Evolutionary conservation across 805 yeast genomes (phyloP), one percentile per base, ranked within the genome.

Genomic region (Yamadazyma endophytica): DNA sequence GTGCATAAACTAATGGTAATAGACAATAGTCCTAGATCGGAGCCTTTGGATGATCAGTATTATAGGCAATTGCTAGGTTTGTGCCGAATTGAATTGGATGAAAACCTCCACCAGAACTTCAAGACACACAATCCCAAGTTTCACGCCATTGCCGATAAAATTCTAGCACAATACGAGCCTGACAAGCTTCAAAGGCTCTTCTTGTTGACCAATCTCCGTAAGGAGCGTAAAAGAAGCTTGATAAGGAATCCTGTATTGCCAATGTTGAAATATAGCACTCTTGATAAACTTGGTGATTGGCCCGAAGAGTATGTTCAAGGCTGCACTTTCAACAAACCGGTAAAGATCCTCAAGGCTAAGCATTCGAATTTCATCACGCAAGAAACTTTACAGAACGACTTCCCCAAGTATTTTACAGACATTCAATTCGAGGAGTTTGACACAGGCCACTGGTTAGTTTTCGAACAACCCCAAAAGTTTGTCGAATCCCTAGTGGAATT

Each of bases 1-100:
- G 56, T 73, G 1, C 46, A 56, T 4, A 64, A 59, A 34, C 42
- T 75, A 19, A 56, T 75, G 0, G 67, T 75, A 4, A 58, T 76
- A 3, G 79, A 71, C 36, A 73, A 71, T 44, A 53, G 70, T 5
- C 79, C 79, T 26, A 21, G 15, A 21, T 50, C 50, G 29, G 56
- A 58, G 15, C 49, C 54, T 11, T 52, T 72, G 17, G 68, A 56
- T 24, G 26, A 39, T 8, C 52, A 47, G 30, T 68, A 68, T 51
- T 39, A 48, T 17, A 43, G 42, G 9, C 60, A 65, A 30, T 52
- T 71, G 22, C 44, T 58, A 28, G 70, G 64, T 5, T 57, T 68
- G 64, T 53, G 59, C 28, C 51, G 54, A 9, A 56, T 68, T 12
- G 65, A 61, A 26, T 9, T 9, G 21, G n/a, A n/a, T n/a, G n/a